Base-by-base conservation (phyloP, 805 yeast species). In the Kodamaea fukazawae region DNA sequence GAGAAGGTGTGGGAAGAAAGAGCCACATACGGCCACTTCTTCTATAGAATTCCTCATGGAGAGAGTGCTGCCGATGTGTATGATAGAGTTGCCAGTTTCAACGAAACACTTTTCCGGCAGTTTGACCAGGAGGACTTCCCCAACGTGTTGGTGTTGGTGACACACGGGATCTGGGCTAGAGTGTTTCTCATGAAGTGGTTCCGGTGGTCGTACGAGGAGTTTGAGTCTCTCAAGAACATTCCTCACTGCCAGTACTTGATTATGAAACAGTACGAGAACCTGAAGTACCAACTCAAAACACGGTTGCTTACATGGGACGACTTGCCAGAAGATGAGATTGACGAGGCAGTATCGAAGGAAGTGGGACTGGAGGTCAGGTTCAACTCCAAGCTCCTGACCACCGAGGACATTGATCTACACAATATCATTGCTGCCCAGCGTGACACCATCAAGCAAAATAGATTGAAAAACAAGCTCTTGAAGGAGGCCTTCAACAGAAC, bases 31-130 rank as follows among this genome's bases (percentile, higher is more conserved):
- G 97, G 97, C 0, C 73, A 68, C 48, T 70, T 68, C 54, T 90
- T 90, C 60, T 90, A 85, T 58, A 64, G 97, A 40, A 90, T 90
- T 22, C 96, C 96, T 4, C 81, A 85, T 53, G 97, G 97, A 8
- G 97, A 90, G 60, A 83, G 93, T 52, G 97, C 96, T 0, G 97
- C 97, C 0, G 97, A 90, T 60, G 96, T 90, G 7, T 90, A 80
- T 61, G 96, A 90, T 61, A 70, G 97, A 34, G 83, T 90, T 46
- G 86, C 96, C 2, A 85, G 93, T 11, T 90, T 90, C 60, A 88
- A 88, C 57, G 96, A 88, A 60, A 79, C 95, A 0, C 61, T 90
- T 29, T 87, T 83, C 56, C 71, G 97, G 34, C 93, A 86, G 57
- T 89, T 90, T 54, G 77, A 77, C 44, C 58, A 68, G 33, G 81